Conservation (phyloP, 805 yeast genomes). For the Ogataea haglerorum region DNA sequence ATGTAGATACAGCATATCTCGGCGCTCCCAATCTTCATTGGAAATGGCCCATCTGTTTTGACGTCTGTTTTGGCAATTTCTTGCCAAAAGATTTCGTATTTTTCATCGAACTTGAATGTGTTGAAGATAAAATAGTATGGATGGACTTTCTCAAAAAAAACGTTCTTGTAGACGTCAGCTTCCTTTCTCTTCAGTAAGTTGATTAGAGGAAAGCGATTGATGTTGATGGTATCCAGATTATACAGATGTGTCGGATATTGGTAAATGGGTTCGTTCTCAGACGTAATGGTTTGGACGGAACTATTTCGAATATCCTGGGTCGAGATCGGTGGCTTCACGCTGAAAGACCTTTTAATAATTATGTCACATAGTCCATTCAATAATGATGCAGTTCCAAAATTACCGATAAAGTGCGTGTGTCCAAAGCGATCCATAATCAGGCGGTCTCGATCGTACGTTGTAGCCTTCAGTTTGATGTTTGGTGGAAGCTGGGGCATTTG, state of each 20-base stretch:
- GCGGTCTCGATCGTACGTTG: constrained; percentile 31
- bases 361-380: constrained; percentile 42
- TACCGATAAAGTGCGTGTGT: constrained; percentile 46
- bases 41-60: constrained; percentile 8
- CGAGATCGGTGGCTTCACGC: constrained; percentile 35
- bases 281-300: constrained; percentile 33
- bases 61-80: constrained; percentile 24
- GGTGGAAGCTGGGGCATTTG: constrained; percentile 20
- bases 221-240: constrained; percentile 30
- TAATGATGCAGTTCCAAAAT: constrained; percentile 43
- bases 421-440: constrained; percentile 43
- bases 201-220: constrained; percentile 39
- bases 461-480: constrained; percentile 19
- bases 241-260: constrained; percentile 35
- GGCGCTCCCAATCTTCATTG: constrained; percentile 28
- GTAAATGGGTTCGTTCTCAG: constrained; percentile 34
- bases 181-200: constrained; percentile 32
- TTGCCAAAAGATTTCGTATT: constrained; percentile 39
- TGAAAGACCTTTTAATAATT: constrained; percentile 36
- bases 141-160: constrained; percentile 42
- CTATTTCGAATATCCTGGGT: constrained; percentile 33
- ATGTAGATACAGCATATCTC: constrained; percentile 45
- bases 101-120: constrained; percentile 31
- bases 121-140: constrained; percentile 43
- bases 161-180: constrained; percentile 35